Conservation (phyloP, 192 early-diverging fungal species). For the Rhizophagus prolifer region DNA sequence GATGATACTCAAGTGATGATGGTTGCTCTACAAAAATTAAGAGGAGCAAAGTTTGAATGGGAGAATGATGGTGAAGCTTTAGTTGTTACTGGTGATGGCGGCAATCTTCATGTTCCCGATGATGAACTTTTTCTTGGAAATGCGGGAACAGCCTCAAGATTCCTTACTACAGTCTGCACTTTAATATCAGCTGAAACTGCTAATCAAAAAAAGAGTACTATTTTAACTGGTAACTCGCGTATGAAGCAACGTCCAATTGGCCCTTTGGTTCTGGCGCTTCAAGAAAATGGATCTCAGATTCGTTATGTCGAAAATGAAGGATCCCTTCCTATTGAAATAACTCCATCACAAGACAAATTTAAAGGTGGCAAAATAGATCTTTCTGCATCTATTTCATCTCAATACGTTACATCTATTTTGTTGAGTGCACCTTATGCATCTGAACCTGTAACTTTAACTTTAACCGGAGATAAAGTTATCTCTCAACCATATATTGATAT, state of each 20-base stretch:
- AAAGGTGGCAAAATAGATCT: conserved; percentile 86
- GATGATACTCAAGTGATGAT: conserved; percentile 99
- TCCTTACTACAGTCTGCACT: conserved; percentile 85
- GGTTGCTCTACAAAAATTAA: conserved; percentile 83
- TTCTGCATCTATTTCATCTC: conserved; percentile 91
- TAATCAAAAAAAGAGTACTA: conserved; percentile 40
- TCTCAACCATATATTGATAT: conserved; percentile 99
- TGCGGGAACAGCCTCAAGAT: conserved; percentile 95
- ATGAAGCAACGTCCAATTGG: conserved; percentile 98
- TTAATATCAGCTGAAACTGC: conserved; percentile 55
- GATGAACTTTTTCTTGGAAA: conserved; percentile 92
- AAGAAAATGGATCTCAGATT: conserved; percentile 75
- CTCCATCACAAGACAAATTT: conserved; percentile 68
- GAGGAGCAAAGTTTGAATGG: conserved; percentile 84
- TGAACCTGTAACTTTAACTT: conserved; percentile 72
- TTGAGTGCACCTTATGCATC: conserved; percentile 93
- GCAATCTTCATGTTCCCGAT: conserved; percentile 70
- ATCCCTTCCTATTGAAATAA: conserved; percentile 83
- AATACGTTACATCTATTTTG: conserved; percentile 97
- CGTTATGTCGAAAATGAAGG: conserved; percentile 78
- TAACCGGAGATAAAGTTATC: conserved; percentile 92
- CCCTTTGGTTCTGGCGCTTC: conserved; percentile 83
- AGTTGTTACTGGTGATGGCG: conserved; percentile 79
- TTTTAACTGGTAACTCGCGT: conserved; percentile 92
- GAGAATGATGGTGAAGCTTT: conserved; percentile 93